Evolutionary conservation across 2,329 filamentous ascomycete species (phyloP), one percentile per base, ranked within the genome.

Genomic region (Trichophyton mentagrophytes): DNA sequence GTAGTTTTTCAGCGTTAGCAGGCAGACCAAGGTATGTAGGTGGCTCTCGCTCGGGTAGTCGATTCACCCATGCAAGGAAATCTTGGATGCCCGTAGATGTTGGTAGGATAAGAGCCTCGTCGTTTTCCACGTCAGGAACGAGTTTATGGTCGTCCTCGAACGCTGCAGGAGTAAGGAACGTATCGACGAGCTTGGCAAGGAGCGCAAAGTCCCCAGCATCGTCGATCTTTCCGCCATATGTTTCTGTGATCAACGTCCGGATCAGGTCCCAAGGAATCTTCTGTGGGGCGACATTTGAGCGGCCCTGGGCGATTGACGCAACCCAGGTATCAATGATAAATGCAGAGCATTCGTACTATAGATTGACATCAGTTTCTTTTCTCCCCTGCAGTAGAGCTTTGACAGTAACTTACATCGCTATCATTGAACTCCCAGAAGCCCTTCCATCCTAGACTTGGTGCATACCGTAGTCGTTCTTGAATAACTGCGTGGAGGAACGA

Each of bases 371-470:
- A 25, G 51, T 20, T 20, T 30, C 3, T 42, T 7, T 5, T 3
- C 40, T 38, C 9, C 33, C 4, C 27, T 30, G n/a, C 20, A 25
- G 53, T 22, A 57, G n/a, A 11, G 63, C 3, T 1, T 53, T n/a
- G 22, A 8, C 3, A 17, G 42, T 66, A 85, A 85, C 89, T 88
- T 83, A 95, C 89, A 76, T 99, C 93, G 67, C 91, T 95, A 74
- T 99, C 95, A 72, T 99, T 99, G 75, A 99, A 99, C 75, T 99
- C 95, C 93, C 95, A 99, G 81, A 96, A 96, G 60, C 90, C 90
- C 78, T 95, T 96, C 93, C 93, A 99, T 63, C 93, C 93, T 60
- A 99, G 79, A 61, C 82, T 92, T 0, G 93, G 95, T 25, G 92
- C 91, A 72, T 99, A 99, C 64, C 93, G 87, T 64, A 99, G 79